phyloP scores from a whole-genome alignment of 2,329 filamentous ascomycete genomes.

The Chrysosporium keratinophilum region DNA sequence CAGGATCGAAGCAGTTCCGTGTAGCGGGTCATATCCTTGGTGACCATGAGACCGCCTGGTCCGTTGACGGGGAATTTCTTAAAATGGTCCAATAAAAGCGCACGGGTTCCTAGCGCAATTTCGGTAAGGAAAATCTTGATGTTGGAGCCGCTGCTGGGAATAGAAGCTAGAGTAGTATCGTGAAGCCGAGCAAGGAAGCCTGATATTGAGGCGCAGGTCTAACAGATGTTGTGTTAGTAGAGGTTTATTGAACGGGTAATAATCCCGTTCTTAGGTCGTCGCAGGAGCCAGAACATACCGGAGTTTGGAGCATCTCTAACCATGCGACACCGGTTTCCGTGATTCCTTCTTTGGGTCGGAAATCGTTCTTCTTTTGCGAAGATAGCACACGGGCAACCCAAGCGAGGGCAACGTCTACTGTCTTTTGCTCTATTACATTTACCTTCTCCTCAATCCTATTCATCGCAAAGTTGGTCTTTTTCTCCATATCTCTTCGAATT shows the following conservation, averaged over 20 bases:
- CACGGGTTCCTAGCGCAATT: slow-evolving; percentile 66
- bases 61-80: slow-evolving; percentile 90
- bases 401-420: slow-evolving; percentile 61
- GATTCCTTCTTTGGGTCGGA: slow-evolving; percentile 73
- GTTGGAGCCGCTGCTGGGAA: slow-evolving; percentile 59
- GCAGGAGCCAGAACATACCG: slow-evolving; percentile 29
- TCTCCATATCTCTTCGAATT: slow-evolving; percentile 79
- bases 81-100: slow-evolving; percentile 80
- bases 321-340: slow-evolving; percentile 30
- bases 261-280: not conserved
- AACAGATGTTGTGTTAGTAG: not conserved
- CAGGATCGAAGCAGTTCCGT: slow-evolving; percentile 74
- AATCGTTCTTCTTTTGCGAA: slow-evolving; percentile 78
- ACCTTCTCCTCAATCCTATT: slow-evolving; percentile 77
- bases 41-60: slow-evolving; percentile 87
- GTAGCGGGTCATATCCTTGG: slow-evolving; percentile 92
- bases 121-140: slow-evolving; percentile 73
- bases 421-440: slow-evolving; percentile 57
- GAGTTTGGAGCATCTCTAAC: slow-evolving; percentile 70
- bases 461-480: slow-evolving; percentile 62
- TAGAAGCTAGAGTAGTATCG: slow-evolving; percentile 52
- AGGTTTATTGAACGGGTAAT: not conserved
- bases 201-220: slow-evolving; percentile 69
- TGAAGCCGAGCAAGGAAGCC: slow-evolving; percentile 65
- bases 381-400: slow-evolving; percentile 64